Base-by-base conservation (phyloP, 2,329 filamentous ascomycete genomes). In the Aspergillus neoniger region DNA sequence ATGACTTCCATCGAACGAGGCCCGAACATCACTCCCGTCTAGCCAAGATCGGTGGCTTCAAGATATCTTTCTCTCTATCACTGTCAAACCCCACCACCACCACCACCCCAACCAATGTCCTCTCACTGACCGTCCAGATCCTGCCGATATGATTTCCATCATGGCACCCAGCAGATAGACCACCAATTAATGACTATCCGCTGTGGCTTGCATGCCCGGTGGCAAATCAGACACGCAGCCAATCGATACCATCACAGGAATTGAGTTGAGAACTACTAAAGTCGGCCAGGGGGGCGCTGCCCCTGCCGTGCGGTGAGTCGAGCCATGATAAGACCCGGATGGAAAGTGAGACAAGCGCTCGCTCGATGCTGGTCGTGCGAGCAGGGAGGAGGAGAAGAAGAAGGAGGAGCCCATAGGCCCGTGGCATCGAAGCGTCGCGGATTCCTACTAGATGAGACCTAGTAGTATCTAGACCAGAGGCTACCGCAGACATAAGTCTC, bases 221-320 rank as follows among this genome's bases (percentile, higher is more conserved):
- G 39, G 52, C 53, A 19, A 55, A 32, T 44, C 43, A 44, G 53
- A 55, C 41, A 55, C 43, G 4, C 15, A 30, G 25, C 47, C 47
- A 50, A 50, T 30, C n/a, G 53, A 47, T 47, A 25, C 14, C 17
- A 15, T 17, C 21, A 12, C 44, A 10, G 15, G 25, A 55, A 55
- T 55, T 55, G 53, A 55, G 53, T 55, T 55, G 53, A 19, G 25
- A 39, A 21, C 44, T 55, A 28, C 38, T 39, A 32, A 21, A 28
- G 30, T n/a, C 21, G 39, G 30, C 38, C 39, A 38, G 52, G 52
- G 52, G 52, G 38, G 28, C 23, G 39, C 25, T 41, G 39, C 25
- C 53, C 53, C 39, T 55, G 53, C 43, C 39, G 53, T 55, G 53
- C 53, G 53, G 53, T 55, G 53, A 55, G 53, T 55, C 53, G 53